Evolutionary conservation across 2,329 filamentous ascomycete species (phyloP).

Genomic region (Kalaharituber pfeilii): DNA sequence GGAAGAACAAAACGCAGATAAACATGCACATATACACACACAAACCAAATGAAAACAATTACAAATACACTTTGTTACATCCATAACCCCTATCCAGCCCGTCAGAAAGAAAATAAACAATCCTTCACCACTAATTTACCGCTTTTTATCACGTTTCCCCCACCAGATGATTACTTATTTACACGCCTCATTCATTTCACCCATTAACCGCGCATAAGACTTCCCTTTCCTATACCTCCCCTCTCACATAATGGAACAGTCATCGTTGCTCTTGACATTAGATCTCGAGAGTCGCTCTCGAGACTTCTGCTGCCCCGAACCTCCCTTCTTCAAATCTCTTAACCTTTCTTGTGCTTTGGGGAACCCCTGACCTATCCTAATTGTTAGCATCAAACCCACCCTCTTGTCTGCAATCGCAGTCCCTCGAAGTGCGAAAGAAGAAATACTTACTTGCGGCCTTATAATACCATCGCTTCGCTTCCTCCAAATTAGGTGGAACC

Average conservation of each 20-base stretch:
- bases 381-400: background rate
- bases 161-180: no score
- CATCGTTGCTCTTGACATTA: constrained; percentile 65
- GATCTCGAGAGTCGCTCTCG: constrained; percentile 66
- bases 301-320: constrained; percentile 50
- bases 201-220: background rate
- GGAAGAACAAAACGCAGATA: background rate
- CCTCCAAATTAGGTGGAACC: constrained; percentile 66
- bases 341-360: constrained; percentile 82
- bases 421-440: background rate
- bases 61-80: background rate
- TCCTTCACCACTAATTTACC: no score
- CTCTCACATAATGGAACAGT: constrained; percentile 65
- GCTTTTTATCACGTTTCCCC: no score
- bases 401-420: background rate
- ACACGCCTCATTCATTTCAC: background rate
- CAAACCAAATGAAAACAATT: background rate
- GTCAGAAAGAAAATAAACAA: no score
- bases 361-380: constrained; percentile 63
- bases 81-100: background rate
- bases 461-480: constrained; percentile 97
- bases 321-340: constrained; percentile 73
- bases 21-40: background rate
- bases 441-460: constrained; percentile 66
- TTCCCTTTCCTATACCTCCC: background rate